phyloP scores from a whole-genome alignment of 805 yeast genomes.

The Kazachstania kunashirensis region DNA sequence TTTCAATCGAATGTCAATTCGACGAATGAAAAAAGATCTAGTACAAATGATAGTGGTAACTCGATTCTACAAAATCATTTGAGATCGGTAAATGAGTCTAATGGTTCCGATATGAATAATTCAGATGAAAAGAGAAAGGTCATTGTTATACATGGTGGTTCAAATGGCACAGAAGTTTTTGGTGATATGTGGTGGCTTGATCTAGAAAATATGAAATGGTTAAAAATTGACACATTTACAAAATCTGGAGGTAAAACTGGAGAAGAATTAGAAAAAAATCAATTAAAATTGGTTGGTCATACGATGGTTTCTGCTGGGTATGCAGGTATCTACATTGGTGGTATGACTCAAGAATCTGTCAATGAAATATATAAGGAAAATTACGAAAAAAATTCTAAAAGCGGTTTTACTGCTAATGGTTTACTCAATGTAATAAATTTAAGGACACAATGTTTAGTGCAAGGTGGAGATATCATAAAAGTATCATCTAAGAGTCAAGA shows the following conservation, averaged over 20 bases:
- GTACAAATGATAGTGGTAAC: not conserved
- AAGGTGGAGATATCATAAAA: not conserved
- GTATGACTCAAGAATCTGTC: constrained; percentile 21
- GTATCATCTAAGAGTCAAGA: not conserved
- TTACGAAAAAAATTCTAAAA: not conserved
- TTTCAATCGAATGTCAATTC: not conserved
- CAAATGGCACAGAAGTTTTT: constrained; percentile 27
- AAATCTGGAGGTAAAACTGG: not conserved
- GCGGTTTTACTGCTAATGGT: constrained; percentile 8
- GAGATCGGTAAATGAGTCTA: not conserved
- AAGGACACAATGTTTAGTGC: constrained; percentile 15
- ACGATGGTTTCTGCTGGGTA: constrained; percentile 18
- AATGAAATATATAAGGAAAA: constrained; percentile 8
- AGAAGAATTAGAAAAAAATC: constrained; percentile 10
- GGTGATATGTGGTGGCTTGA: constrained; percentile 47
- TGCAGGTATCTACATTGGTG: constrained; percentile 22
- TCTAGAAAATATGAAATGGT: constrained; percentile 37
- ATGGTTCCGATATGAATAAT: not conserved
- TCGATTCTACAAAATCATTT: not conserved
- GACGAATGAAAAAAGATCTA: not conserved
- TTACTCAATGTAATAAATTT: constrained; percentile 18
- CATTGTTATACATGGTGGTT: constrained; percentile 34
- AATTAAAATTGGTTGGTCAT: constrained; percentile 24
- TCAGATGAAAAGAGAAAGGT: constrained; percentile 7
- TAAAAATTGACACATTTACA: constrained; percentile 9